Conservation (phyloP, 1,139 yeast genomes). For the Wickerhamomyces sp. region DNA sequence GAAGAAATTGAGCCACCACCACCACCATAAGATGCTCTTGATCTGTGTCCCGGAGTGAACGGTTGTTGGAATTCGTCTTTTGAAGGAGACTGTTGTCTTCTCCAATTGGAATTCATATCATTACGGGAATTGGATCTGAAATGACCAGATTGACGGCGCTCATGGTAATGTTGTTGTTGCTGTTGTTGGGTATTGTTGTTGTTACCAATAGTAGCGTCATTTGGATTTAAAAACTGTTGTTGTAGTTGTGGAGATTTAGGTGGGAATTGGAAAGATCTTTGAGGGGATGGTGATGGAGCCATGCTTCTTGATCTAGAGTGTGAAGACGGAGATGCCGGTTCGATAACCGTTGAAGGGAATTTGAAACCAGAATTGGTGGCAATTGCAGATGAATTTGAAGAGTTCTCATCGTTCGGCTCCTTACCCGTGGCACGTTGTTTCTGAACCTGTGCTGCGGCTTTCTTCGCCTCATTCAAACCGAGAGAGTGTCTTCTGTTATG, state of each 20-base stretch:
- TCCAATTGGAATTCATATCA: constrained; percentile 62
- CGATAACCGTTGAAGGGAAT: constrained; percentile 47
- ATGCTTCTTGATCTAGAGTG: constrained; percentile 28
- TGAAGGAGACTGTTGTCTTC: constrained; percentile 34
- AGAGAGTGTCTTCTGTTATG: constrained; percentile 90
- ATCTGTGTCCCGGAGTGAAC: constrained; percentile 78
- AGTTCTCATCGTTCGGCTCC: constrained; percentile 15
- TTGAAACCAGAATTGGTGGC: constrained; percentile 36
- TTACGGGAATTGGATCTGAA: constrained; percentile 48
- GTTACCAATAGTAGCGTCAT: constrained; percentile 8
- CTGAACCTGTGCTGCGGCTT: constrained; percentile 92
- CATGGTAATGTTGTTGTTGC: constrained; percentile 28
- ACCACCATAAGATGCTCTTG: constrained; percentile 67
- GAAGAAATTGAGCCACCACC: constrained; percentile 54
- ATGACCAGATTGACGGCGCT: constrained; percentile 47
- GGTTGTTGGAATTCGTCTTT: constrained; percentile 24
- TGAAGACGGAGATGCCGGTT: constrained; percentile 18
- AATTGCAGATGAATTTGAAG: constrained; percentile 4
- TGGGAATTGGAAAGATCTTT: constrained; percentile 38
- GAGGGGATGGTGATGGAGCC: constrained; percentile 33
- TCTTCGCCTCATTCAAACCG: constrained; percentile 91
- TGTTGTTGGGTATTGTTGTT: constrained; percentile 25
- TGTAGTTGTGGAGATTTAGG: constrained; percentile 25
- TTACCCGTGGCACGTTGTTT: constrained; percentile 48
- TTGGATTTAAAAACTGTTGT: constrained; percentile 9